Percentiles rank a stretch among this genome's conserved stretches.
Evolutionary conservation across 2,329 filamentous ascomycete genomes (phyloP).

Genomic region (Paraconiothyrium brasiliense): DNA sequence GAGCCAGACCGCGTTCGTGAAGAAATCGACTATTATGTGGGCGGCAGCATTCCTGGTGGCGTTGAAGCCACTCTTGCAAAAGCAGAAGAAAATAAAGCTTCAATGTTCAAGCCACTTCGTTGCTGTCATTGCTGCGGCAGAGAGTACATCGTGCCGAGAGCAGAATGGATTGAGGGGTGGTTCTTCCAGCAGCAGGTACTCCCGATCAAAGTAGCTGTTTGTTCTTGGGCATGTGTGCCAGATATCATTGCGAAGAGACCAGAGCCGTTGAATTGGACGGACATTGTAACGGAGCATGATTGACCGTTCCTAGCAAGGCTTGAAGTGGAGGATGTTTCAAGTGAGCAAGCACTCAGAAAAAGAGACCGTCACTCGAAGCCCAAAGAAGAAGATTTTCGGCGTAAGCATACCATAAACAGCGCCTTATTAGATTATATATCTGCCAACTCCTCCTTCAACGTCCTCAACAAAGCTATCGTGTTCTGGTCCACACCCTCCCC

Average conservation of each 20-base stretch:
- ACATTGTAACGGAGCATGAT: constrained; percentile 32
- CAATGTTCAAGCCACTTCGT: constrained; percentile 31
- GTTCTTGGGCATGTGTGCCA: constrained; percentile 46
- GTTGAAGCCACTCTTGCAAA: constrained; percentile 1
- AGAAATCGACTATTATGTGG: background rate
- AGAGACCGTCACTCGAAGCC: no score
- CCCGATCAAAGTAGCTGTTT: constrained; percentile 39
- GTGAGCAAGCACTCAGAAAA: no score
- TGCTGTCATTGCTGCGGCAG: constrained; percentile 39
- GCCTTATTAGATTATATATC: background rate
- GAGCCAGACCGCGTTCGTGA: background rate
- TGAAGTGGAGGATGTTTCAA: no score
- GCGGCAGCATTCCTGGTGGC: constrained; percentile 21
- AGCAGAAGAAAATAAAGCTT: constrained; percentile 27
- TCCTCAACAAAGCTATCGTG: background rate
- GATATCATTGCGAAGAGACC: constrained; percentile 27
- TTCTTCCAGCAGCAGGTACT: constrained; percentile 18
- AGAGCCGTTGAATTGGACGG: constrained; percentile 12
- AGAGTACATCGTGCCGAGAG: constrained; percentile 38
- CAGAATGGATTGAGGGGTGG: constrained; percentile 48
- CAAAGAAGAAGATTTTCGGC: no score
- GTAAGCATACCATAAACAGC: background rate
- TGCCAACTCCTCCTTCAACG: background rate
- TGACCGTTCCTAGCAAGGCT: no score
- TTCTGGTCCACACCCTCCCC: background rate